Base-by-base conservation (phyloP, 192 early-diverging fungal genomes). In the Podila clonocystis region DNA sequence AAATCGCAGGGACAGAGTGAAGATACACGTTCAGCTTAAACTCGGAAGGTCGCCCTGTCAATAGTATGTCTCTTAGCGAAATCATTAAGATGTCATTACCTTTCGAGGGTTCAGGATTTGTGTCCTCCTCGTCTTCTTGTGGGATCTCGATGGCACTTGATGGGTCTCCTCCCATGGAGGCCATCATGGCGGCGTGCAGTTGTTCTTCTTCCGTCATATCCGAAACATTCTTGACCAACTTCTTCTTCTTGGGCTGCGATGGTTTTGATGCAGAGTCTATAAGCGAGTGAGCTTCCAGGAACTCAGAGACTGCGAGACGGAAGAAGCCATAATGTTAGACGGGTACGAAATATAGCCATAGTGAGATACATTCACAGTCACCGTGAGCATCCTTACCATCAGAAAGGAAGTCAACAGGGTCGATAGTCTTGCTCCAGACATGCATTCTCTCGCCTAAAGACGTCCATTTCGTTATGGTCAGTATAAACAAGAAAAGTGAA, bases 191-290 rank as follows among this genome's bases (percentile, higher is more conserved):
- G 20, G 94, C 89, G 19, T 90, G 88, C 13, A 98, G 72, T 78
- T 96, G 94, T 64, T 98, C 96, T 57, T 97, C 97, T 85, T 97
- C 96, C 15, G 91, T 88, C 91, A 97, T 89, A 45, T 93, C 91
- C 11, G 87, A 84, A 0, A 95, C 76, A 68, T 86, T 82, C 50
- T 84, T 64, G 38, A 82, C 80, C 12, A 70, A 19, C 45, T 75
- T 75, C 59, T 72, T 82, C 52, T 72, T 82, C 50, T 70, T 68
- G 13, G 70, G 82, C 29, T 58, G 68, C 34, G 73, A 71, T 8
- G 77, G 70, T 29, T 84, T 82, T 30, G 83, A 82, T 11, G 83
- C 49, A 5, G 68, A 52, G 52, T 83, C 87, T 75, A 60, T 52
- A n/a, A 80, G 72, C 19, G 82, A 85, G 58, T 85, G 82, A 34